Conservation (phyloP, 208 protist genomes). For the Borovskyia barvae region DNA sequence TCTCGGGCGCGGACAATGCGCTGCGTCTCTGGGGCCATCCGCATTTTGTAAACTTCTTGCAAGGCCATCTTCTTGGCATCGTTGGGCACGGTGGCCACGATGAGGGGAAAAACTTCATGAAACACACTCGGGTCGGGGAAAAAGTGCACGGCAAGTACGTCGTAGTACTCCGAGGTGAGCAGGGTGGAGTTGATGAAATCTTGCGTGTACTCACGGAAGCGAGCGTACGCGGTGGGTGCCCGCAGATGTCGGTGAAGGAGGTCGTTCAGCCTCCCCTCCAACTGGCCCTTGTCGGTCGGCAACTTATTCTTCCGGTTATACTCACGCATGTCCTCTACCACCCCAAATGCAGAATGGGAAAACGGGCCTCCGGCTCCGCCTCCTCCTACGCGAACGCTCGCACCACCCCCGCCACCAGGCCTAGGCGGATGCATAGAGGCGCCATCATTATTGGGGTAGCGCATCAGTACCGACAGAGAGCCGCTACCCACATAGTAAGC, state of each 20-base stretch:
- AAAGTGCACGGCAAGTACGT: constrained; percentile 37
- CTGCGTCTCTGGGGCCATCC: constrained; percentile 66
- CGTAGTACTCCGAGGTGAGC: constrained; percentile 70
- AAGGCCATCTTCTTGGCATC: constrained; percentile 48
- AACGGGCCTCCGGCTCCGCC: background rate
- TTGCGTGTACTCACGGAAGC: constrained; percentile 50
- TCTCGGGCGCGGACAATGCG: constrained; percentile 36
- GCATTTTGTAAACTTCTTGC: constrained; percentile 74
- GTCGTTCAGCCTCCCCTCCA: constrained; percentile 39
- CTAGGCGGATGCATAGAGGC: constrained; percentile 5
- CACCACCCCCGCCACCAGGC: too few species aligned
- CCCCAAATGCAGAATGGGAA: constrained; percentile 34
- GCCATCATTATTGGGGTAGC: background rate
- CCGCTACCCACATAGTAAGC: constrained; percentile 29
- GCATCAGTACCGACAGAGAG: constrained; percentile 10
- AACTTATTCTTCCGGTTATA: constrained; percentile 41
- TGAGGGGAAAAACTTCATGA: constrained; percentile 64
- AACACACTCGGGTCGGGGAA: constrained; percentile 53
- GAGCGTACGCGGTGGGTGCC: constrained; percentile 28
- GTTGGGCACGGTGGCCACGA: constrained; percentile 65
- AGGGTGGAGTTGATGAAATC: constrained; percentile 68
- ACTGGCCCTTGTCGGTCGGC: constrained; percentile 27
- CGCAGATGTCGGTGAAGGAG: constrained; percentile 41
- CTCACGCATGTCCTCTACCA: constrained; percentile 33
- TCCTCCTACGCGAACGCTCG: too few species aligned